Evolutionary conservation across 2,329 filamentous ascomycete species (phyloP).

Genomic region (Dactylonectria estremocensis): DNA sequence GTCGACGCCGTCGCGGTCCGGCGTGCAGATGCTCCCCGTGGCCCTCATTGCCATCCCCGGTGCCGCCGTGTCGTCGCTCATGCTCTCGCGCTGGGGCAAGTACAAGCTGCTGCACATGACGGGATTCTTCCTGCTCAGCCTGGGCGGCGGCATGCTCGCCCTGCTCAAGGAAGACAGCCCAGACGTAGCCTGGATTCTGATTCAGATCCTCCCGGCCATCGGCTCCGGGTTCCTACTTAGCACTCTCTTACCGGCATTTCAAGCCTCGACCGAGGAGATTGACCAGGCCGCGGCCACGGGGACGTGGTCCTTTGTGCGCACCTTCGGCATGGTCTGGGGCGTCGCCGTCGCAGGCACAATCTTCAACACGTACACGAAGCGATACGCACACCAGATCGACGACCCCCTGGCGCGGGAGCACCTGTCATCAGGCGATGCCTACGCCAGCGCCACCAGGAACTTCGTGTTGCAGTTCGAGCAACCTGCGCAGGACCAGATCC

Average conservation of each 20-base stretch:
- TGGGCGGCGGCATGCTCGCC: constrained; percentile 59
- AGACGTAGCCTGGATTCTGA: constrained; percentile 55
- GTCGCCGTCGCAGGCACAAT: constrained; percentile 60
- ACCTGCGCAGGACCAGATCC: constrained; percentile 39
- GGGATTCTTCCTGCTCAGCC: constrained; percentile 56
- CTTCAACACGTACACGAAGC: constrained; percentile 54
- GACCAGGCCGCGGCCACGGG: constrained; percentile 56
- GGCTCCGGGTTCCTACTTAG: constrained; percentile 61
- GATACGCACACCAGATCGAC: constrained; percentile 42
- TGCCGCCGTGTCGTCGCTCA: constrained; percentile 44
- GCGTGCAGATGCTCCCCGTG: constrained; percentile 52
- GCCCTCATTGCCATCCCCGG: constrained; percentile 50
- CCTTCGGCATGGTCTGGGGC: constrained; percentile 62
- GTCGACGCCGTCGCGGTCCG: constrained; percentile 52
- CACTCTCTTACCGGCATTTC: constrained; percentile 60
- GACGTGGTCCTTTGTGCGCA: constrained; percentile 60
- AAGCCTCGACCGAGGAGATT: constrained; percentile 53
- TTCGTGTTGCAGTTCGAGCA: constrained; percentile 44
- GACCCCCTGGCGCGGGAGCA: constrained; percentile 31
- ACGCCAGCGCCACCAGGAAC: constrained; percentile 45
- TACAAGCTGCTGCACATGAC: constrained; percentile 55
- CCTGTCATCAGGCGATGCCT: constrained; percentile 48
- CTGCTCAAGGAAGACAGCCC: constrained; percentile 53
- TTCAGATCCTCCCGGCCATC: constrained; percentile 57
- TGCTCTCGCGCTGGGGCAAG: constrained; percentile 52